Percentiles rank a stretch among this genome's conserved stretches.
Conservation (phyloP, 352 stramenopile species). For the Pythium aristosporum region DNA sequence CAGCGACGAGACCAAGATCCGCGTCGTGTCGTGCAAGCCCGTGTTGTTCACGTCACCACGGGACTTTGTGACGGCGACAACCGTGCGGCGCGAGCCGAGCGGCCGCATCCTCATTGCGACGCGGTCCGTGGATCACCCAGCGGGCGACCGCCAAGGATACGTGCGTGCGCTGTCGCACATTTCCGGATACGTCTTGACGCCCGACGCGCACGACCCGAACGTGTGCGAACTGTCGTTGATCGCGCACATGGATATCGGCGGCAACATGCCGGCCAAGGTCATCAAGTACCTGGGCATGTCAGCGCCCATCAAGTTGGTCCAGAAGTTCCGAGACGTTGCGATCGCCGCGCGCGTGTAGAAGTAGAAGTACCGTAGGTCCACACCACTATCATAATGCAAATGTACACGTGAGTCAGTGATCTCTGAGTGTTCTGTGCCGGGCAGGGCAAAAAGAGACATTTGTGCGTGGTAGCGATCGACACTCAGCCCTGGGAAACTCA, state of each 20-base stretch:
- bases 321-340: slow-evolving; percentile 50
- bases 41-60: slow-evolving; percentile 76
- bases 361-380: no score
- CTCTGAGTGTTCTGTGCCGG: no score
- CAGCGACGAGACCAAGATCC: slow-evolving; percentile 59
- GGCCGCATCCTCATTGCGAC: slow-evolving; percentile 73
- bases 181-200: slow-evolving; percentile 70
- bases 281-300: slow-evolving; percentile 73
- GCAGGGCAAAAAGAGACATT: no score
- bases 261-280: slow-evolving; percentile 59
- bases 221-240: slow-evolving; percentile 67
- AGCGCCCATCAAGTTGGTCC: slow-evolving; percentile 74
- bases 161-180: slow-evolving; percentile 37
- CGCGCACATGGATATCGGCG: slow-evolving; percentile 76
- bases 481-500: not conserved
- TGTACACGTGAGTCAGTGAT: no score
- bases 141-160: slow-evolving; percentile 38
- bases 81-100: slow-evolving; percentile 39
- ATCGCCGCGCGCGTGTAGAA: slow-evolving; percentile 2
- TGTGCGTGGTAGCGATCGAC: no score
- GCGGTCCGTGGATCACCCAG: slow-evolving; percentile 59
- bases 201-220: slow-evolving; percentile 54
- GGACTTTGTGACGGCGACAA: slow-evolving; percentile 72
- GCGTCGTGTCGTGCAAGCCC: slow-evolving; percentile 53
- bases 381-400: no score